phyloP scores from a whole-genome alignment of 2,329 filamentous ascomycete species.

The Fusarium xyrophilum region DNA sequence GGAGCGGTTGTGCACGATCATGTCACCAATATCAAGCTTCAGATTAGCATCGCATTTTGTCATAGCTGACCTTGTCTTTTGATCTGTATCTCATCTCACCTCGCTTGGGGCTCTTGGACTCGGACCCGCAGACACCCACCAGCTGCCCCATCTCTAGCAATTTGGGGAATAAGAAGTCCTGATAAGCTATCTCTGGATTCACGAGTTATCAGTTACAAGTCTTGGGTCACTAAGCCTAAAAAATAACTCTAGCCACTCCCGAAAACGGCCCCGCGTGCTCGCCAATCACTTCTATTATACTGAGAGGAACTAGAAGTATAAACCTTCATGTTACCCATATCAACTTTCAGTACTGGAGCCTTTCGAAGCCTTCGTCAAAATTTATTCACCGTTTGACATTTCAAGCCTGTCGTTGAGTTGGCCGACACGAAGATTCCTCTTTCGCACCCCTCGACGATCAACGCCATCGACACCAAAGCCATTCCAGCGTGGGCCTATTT shows the following conservation, averaged over 20 bases:
- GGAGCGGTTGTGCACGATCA: background rate
- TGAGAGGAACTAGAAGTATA: constrained; percentile 11
- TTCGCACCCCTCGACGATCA: constrained; percentile 8
- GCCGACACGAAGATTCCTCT: constrained; percentile 12
- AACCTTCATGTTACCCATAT: constrained; percentile 20
- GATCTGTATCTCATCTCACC: constrained; percentile 16
- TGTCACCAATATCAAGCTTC: background rate
- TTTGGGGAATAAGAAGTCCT: constrained; percentile 27
- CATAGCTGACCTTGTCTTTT: constrained; percentile 13
- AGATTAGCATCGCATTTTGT: constrained; percentile 17
- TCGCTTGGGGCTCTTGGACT: constrained; percentile 12
- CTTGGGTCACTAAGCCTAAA: constrained; percentile 30
- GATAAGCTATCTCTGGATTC: constrained; percentile 42
- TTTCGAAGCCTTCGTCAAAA: background rate
- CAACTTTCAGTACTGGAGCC: background rate
- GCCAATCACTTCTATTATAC: constrained; percentile 8
- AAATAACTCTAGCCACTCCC: constrained; percentile 28
- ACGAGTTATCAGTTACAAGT: constrained; percentile 30
- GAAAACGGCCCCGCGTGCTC: constrained; percentile 24
- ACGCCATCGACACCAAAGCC: background rate
- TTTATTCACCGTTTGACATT: background rate
- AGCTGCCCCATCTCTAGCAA: constrained; percentile 16
- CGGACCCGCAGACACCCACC: constrained; percentile 35
- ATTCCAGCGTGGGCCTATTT: background rate
- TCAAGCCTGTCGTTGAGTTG: background rate